Evolutionary conservation across 1,284 basidiomycete genomes (phyloP).

Genomic region (Irpex sp.): DNA sequence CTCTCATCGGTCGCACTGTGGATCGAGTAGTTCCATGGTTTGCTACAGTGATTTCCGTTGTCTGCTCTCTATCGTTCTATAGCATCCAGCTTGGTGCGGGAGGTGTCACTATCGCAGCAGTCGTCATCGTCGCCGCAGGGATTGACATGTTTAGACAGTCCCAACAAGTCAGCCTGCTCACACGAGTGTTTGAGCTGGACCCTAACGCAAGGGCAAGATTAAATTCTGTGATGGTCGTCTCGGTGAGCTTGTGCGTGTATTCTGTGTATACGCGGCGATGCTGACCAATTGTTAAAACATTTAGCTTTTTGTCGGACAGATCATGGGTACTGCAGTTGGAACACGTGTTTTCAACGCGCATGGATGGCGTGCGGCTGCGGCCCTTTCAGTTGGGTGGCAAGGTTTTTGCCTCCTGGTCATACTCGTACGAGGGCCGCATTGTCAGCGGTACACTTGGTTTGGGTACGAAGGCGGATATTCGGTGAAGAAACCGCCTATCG

Average conservation of each 20-base stretch:
- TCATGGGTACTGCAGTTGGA: slow-evolving; percentile 47
- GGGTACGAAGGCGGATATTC: slow-evolving; percentile 32
- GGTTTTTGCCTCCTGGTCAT: slow-evolving; percentile 38
- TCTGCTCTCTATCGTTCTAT: slow-evolving; percentile 27
- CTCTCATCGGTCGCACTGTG: slow-evolving; percentile 42
- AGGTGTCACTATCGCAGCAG: slow-evolving; percentile 37
- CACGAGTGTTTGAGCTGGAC: slow-evolving; percentile 33
- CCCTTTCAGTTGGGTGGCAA: slow-evolving; percentile 42
- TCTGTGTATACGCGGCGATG: neutral
- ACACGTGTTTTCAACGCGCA: slow-evolving; percentile 47
- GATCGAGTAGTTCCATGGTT: slow-evolving; percentile 46
- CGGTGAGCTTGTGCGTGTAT: slow-evolving; percentile 20
- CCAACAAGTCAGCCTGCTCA: slow-evolving; percentile 33
- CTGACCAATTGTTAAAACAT: neutral
- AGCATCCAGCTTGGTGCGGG: slow-evolving; percentile 39
- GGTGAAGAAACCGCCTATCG: slow-evolving; percentile 18
- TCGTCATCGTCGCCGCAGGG: slow-evolving; percentile 37
- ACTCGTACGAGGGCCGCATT: slow-evolving; percentile 15
- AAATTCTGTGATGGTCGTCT: slow-evolving; percentile 44
- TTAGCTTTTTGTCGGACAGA: slow-evolving; percentile 41
- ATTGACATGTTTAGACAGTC: slow-evolving; percentile 43
- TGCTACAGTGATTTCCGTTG: slow-evolving; percentile 34
- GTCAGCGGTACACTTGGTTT: slow-evolving; percentile 37
- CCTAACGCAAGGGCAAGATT: slow-evolving; percentile 37
- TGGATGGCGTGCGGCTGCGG: slow-evolving; percentile 50